A percentile compares a stretch with the other conserved stretches of the same genome.
These are phyloP conservation scores for Kondoa subrosea DNA, from an alignment of 768 basidiomycete genomes.

Conservation along the genomic window DNA sequence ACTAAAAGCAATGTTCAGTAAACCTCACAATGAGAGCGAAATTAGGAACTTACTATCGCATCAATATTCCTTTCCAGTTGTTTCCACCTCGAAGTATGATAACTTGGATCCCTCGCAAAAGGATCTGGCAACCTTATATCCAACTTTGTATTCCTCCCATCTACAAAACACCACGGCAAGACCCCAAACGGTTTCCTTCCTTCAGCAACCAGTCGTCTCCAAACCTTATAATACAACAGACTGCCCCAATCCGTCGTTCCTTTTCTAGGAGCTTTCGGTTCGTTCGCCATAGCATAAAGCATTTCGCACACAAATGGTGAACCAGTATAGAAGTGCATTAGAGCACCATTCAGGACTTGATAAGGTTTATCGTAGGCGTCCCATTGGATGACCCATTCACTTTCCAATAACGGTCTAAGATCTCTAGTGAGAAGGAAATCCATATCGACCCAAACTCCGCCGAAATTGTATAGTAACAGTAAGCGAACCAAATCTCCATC, in stretches of 20 bases:
- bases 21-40: background rate
- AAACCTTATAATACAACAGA: slow-evolving; percentile 74
- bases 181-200: slow-evolving; percentile 71
- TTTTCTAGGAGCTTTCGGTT: slow-evolving; percentile 47
- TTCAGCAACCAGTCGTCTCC: slow-evolving; percentile 59
- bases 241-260: slow-evolving; percentile 89
- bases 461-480: slow-evolving; percentile 70
- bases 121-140: slow-evolving; percentile 90
- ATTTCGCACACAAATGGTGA: slow-evolving; percentile 96
- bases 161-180: slow-evolving; percentile 87
- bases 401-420: slow-evolving; percentile 67
- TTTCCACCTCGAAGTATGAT: slow-evolving; percentile 37
- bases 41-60: slow-evolving; percentile 37
- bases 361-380: slow-evolving; percentile 83
- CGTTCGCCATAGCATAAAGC: slow-evolving; percentile 71
- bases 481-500: slow-evolving; percentile 85
- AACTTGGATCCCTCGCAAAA: slow-evolving; percentile 42
- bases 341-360: slow-evolving; percentile 70
- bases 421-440: slow-evolving; percentile 81
- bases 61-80: slow-evolving; percentile 46
- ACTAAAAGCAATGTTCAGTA: slow-evolving; percentile 30
- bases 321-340: slow-evolving; percentile 78
- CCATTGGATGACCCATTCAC: slow-evolving; percentile 97
- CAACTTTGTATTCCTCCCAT: slow-evolving; percentile 73
- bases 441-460: slow-evolving; percentile 96